Evolutionary conservation across 2,329 filamentous ascomycete genomes (phyloP).

Genomic region (Fusarium newnesense): DNA sequence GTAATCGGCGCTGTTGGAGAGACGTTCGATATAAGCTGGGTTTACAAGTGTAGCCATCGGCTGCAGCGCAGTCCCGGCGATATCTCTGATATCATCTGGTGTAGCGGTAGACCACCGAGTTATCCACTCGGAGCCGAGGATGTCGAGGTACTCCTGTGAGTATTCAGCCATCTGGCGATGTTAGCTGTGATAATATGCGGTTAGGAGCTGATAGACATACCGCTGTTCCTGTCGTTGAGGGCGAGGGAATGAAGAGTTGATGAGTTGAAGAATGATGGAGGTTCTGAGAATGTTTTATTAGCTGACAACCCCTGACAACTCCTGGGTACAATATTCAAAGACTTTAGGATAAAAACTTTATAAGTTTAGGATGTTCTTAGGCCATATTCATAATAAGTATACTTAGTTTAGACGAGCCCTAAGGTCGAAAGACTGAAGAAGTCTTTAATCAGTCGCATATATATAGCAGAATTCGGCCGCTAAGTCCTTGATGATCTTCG

Average conservation of each 20-base stretch:
- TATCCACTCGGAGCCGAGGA: too few relatives aligned
- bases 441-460: too few relatives aligned
- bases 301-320: not conserved
- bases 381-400: not conserved
- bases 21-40: too few relatives aligned
- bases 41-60: too few relatives aligned
- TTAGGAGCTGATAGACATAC: not conserved
- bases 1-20: too few relatives aligned
- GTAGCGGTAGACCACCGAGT: too few relatives aligned
- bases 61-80: not conserved
- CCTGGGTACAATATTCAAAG: not conserved
- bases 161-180: not conserved
- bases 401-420: too few relatives aligned
- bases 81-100: too few relatives aligned
- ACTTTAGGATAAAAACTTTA: not conserved
- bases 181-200: not conserved
- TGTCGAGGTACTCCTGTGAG: not conserved
- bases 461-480: too few relatives aligned
- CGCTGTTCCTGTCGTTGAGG: not conserved
- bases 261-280: not conserved
- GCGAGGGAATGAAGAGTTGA: not conserved
- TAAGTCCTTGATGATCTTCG: too few relatives aligned
- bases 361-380: not conserved
- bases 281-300: not conserved
- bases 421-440: too few relatives aligned